A percentile compares a stretch with the other conserved stretches of the same genome.
Conservation (phyloP, 371 early-diverging fungal genomes). For the Lichtheimia corymbifera region DNA sequence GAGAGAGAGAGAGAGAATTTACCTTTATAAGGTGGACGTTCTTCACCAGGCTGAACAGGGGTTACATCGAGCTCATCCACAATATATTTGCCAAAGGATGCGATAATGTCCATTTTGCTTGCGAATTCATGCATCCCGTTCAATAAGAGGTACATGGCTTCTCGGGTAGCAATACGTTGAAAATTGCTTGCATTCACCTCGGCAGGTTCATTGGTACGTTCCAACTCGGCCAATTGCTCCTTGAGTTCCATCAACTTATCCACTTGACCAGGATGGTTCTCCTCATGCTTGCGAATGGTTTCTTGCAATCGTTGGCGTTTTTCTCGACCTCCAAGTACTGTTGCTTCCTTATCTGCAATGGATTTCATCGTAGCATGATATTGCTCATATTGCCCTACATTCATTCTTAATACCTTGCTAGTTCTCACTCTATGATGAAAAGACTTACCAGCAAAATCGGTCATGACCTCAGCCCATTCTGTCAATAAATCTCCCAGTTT, state of each 20-base stretch:
- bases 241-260: slow-evolving; percentile 34
- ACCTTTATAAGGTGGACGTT: slow-evolving; percentile 26
- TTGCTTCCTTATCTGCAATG: slow-evolving; percentile 31
- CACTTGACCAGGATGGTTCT: slow-evolving; percentile 26
- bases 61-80: slow-evolving; percentile 42
- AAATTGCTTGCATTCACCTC: slow-evolving; percentile 42
- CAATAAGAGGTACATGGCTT: slow-evolving; percentile 38
- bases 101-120: slow-evolving; percentile 42
- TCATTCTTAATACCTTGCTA: too few species aligned
- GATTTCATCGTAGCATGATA: slow-evolving; percentile 39
- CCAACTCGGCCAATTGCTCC: slow-evolving; percentile 28
- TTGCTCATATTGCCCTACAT: slow-evolving; percentile 26
- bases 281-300: slow-evolving; percentile 26
- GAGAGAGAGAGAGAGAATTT: neutral
- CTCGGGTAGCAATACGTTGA: slow-evolving; percentile 39
- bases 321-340: slow-evolving; percentile 26
- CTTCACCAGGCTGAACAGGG: slow-evolving; percentile 29
- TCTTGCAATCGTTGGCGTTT: slow-evolving; percentile 33
- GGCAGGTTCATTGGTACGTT: slow-evolving; percentile 23
- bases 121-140: slow-evolving; percentile 48
- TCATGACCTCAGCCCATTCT: slow-evolving; percentile 31
- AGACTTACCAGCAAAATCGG: slow-evolving; percentile 30
- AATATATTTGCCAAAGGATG: slow-evolving; percentile 46
- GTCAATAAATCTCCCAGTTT: slow-evolving; percentile 32
- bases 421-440: too few species aligned